phyloP scores from a whole-genome alignment of 2,329 filamentous ascomycete genomes.

The Monosporascus sp. region DNA sequence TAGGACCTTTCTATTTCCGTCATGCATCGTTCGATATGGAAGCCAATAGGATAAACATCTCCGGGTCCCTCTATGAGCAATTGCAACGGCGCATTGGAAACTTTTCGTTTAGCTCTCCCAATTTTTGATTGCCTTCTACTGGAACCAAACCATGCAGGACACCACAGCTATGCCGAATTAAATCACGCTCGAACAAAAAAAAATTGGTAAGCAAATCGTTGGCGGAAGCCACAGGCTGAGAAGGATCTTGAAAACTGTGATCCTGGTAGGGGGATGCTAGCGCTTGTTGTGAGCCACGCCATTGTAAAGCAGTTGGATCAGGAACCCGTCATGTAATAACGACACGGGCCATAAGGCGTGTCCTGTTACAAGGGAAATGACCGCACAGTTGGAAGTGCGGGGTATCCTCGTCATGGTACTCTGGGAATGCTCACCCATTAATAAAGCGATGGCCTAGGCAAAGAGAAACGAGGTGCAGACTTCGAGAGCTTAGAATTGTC shows the following conservation, averaged over 20 bases:
- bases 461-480: not conserved
- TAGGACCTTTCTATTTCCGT: not conserved
- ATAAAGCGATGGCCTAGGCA: conserved; percentile 1
- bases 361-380: too few species aligned
- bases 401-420: too few species aligned
- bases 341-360: too few species aligned
- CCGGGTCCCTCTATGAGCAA: not conserved
- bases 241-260: not conserved
- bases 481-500: not conserved
- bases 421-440: not conserved
- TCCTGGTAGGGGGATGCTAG: not conserved
- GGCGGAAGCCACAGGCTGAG: conserved; percentile 11
- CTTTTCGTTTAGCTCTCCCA: not conserved
- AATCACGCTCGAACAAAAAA: not conserved
- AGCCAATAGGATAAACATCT: not conserved
- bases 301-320: not conserved
- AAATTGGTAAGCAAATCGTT: not conserved
- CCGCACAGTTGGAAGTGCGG: too few species aligned
- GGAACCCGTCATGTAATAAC: too few species aligned
- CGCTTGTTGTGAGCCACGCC: conserved; percentile 1
- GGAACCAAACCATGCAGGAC: not conserved
- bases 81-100: not conserved
- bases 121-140: not conserved
- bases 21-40: not conserved
- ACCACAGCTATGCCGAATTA: not conserved